These are phyloP conservation scores for Cenchrus purpureus DNA, from an alignment of 176 grass and related monocot species.

Conservation along the genomic window DNA sequence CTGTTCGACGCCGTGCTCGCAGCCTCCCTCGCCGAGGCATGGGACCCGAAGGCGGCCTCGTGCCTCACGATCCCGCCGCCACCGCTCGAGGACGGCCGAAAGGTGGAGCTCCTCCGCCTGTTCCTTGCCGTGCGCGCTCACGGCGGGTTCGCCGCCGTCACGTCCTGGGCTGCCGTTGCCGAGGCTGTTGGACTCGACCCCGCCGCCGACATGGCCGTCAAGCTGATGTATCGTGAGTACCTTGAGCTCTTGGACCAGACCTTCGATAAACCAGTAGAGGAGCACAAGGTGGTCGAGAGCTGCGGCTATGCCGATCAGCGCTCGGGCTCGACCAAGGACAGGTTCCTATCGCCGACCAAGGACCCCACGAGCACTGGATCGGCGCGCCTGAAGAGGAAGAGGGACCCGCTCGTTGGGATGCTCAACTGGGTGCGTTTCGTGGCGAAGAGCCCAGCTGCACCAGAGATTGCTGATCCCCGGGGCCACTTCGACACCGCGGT, in stretches of 20 bases:
- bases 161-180: slow-evolving; percentile 41
- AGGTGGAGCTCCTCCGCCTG: slow-evolving; percentile 47
- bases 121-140: slow-evolving; percentile 36
- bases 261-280: background rate
- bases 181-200: slow-evolving; percentile 38
- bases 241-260: slow-evolving; percentile 33
- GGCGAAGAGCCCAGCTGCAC: slow-evolving; percentile 49
- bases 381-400: slow-evolving; percentile 44
- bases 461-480: background rate
- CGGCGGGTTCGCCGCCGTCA: slow-evolving; percentile 48
- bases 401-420: slow-evolving; percentile 21
- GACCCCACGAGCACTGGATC: background rate
- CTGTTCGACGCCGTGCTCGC: slow-evolving; percentile 41
- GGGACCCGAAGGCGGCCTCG: background rate
- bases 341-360: slow-evolving; percentile 15
- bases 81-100: background rate
- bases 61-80: slow-evolving; percentile 29
- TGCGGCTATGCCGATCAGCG: background rate
- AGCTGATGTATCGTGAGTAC: slow-evolving; percentile 48
- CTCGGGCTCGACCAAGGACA: slow-evolving; percentile 27
- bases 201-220: background rate
- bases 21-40: slow-evolving; percentile 15
- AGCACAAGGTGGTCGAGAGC: background rate
- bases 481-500: background rate
- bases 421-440: slow-evolving; percentile 36